These are phyloP conservation scores for Solanum stenotomum DNA, from an alignment of 257 asterid species.

Conservation along the genomic window DNA sequence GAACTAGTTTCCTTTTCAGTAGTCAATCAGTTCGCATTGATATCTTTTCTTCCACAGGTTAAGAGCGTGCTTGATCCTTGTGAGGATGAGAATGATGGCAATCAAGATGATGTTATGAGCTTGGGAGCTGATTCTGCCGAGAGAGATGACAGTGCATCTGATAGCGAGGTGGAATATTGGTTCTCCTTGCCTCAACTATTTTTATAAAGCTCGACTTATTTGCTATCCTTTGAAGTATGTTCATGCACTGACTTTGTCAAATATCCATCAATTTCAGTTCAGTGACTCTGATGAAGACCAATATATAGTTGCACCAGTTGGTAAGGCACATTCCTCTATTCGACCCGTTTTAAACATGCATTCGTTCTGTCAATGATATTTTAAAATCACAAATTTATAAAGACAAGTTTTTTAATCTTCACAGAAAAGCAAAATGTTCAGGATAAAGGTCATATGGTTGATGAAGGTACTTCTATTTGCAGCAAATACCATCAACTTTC, in stretches of 20 bases:
- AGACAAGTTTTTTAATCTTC: neutral
- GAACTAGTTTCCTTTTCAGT: neutral
- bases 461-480: conserved; percentile 40
- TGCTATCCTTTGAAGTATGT: neutral
- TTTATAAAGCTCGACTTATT: neutral
- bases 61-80: conserved; percentile 97
- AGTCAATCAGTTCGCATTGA: neutral
- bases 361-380: neutral
- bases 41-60: conserved; percentile 44
- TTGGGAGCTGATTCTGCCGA: conserved; percentile 60
- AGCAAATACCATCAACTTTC: neutral
- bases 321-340: conserved; percentile 20
- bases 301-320: conserved; percentile 57
- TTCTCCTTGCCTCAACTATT: neutral
- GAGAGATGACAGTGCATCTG: conserved; percentile 48
- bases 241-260: neutral
- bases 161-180: conserved; percentile 56
- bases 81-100: conserved; percentile 72
- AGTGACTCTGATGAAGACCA: conserved; percentile 70
- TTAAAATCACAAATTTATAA: conserved; percentile 4
- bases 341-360: neutral
- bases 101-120: conserved; percentile 52
- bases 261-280: conserved; percentile 35
- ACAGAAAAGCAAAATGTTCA: conserved; percentile 42
- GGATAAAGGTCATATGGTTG: conserved; percentile 33